Base-by-base conservation (phyloP, 2,329 filamentous ascomycete species). In the Pyrenochaeta sp. region DNA sequence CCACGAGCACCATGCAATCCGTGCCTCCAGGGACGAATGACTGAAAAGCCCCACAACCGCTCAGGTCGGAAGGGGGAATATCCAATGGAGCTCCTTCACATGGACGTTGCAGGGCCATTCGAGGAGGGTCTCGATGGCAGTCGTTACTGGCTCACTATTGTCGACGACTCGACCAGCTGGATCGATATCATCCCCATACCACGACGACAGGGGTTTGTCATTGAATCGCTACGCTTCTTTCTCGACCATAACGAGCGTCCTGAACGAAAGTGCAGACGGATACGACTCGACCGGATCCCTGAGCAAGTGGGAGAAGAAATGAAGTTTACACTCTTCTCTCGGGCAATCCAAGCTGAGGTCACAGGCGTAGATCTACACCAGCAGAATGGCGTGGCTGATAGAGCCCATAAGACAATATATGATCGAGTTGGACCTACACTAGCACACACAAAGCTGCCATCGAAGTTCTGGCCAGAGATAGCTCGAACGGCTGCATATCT, bases 91-190 rank as follows among this genome's bases (percentile, higher is more conserved):
- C 29, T 60, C 49, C 15, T 60, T 33, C 45, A 60, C 32, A 57
- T 57, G 29, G 56, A 57, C 35, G 41, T 39, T 32, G 48, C 45
- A 15, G 54, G 56, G 3, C 56, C 54, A 21, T 57, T 60, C 33
- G 41, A 46, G 47, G 42, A 49, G 21, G 56, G 53, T 21, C 53
- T 52, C n/a, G 45, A 57, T 27, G 41, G 56, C 20, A 43, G 40
- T 15, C 44, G 45, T 5, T 57, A 60, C 49, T 60, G 54, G 56
- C 47, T 59, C 18, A 53, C 52, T 17, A 56, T 59, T 39, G 45
- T 52, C 21, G 48, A 59, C 21, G 53, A 59, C 35, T 56, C 4
- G 20, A 59, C 53, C 42, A 39, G 46, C 7, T 54, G 41, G 40
- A 37, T 55, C 9, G 42, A 47, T 12, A 33, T 52, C 30, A 56